Conservation (phyloP, 805 yeast genomes). For the Spathaspora girioi region DNA sequence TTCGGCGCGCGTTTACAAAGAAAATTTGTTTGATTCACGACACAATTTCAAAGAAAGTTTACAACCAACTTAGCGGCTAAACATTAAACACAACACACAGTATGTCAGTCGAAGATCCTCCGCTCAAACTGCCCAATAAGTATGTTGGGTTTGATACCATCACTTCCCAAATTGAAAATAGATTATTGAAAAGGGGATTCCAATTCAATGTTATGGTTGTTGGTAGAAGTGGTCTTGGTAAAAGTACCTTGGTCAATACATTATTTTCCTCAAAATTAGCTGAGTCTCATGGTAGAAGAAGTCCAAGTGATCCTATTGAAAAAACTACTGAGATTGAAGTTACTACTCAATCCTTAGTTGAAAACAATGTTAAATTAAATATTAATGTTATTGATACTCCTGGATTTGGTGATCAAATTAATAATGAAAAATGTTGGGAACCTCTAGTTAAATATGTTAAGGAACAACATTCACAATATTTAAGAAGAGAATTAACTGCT, state of each 20-base stretch:
- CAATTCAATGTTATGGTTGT: conserved; percentile 93
- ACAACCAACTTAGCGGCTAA: neutral
- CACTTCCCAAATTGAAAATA: conserved; percentile 90
- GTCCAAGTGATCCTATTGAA: conserved; percentile 67
- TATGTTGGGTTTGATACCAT: conserved; percentile 97
- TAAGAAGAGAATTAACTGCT: conserved; percentile 92
- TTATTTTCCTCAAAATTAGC: conserved; percentile 80
- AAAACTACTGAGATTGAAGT: conserved; percentile 84
- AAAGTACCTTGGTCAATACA: conserved; percentile 87
- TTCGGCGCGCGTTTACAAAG: neutral
- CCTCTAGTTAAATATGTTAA: conserved; percentile 91
- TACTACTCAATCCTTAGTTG: conserved; percentile 65
- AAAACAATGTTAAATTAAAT: conserved; percentile 82
- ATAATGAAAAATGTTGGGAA: conserved; percentile 95
- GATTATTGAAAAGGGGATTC: conserved; percentile 88
- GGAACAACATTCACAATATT: conserved; percentile 88
- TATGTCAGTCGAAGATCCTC: conserved; percentile 7
- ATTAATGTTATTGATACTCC: conserved; percentile 94
- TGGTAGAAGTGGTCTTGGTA: conserved; percentile 89
- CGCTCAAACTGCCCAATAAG: conserved; percentile 51
- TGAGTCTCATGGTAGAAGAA: conserved; percentile 67
- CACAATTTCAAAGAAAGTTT: neutral
- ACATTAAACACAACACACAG: neutral
- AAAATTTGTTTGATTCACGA: neutral
- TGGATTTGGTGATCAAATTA: conserved; percentile 95